Evolutionary conservation across 2,329 filamentous ascomycete genomes (phyloP), one percentile per base, ranked within the genome.

Genomic region (Colletotrichum chlorophyti): DNA sequence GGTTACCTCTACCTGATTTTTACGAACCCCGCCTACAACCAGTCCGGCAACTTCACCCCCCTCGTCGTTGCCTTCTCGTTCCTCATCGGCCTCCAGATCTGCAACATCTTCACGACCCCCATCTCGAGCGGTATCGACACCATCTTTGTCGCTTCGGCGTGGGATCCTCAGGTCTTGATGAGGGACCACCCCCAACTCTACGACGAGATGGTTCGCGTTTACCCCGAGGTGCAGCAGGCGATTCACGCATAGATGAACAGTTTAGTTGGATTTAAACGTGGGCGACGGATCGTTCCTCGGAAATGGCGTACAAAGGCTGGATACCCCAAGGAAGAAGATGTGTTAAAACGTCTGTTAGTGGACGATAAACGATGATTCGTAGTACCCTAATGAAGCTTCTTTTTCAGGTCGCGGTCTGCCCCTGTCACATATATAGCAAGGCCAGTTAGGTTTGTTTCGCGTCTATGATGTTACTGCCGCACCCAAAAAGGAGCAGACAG

Each of bases 71-170:
- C 91, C 0, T 96, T 94, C 71, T 80, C 92, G 0, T 97, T 97
- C 76, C 77, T 97, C 49, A 93, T 97, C 63, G 94, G 94, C 6
- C 76, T 97, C 64, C 94, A 97, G 72, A 90, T 97, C 60, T 90
- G 89, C 71, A 90, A 96, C 72, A 85, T 96, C 63, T 96, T 97
- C 75, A 91, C 94, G 29, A 94, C 91, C 0, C 94, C 94, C 1
- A 80, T 98, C 54, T 88, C 88, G 63, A 93, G 89, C 66, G 94
- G 94, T n/a, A 86, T 96, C 62, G 91, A 96, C 65, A 96, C 93
- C 0, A 91, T 97, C 61, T 97, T 97, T 66, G 91, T 97, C 0
- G 93, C 91, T 0, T 78, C 83, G 41, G 85, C 84, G 0, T 89
- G 86, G 82, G 85, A 88, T 45, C 86, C 86, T 0, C 83, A 90